Evolutionary conservation across 176 grass and related monocot genomes (phyloP), one percentile per base, ranked within the genome.

Genomic region (Oryza officinalis): DNA sequence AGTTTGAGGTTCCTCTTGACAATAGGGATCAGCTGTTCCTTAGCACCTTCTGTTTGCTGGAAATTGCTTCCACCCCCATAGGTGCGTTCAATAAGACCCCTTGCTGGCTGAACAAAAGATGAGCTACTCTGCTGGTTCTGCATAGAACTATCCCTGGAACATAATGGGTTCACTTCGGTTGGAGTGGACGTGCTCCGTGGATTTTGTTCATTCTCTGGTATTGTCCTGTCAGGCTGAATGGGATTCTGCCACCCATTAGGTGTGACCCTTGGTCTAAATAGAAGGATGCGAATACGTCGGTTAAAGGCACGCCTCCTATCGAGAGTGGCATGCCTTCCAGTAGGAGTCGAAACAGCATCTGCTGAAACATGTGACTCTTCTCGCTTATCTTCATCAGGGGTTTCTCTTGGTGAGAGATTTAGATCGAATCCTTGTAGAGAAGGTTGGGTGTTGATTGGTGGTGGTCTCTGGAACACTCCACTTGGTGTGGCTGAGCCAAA

Each of bases 351-450:
- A 79, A 84, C 28, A 79, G 72, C 77, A 87, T 74, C 92, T 32
- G 86, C 73, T 47, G 84, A 78, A 54, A 80, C 38, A 14, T 82
- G 91, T 33, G 84, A 75, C 25, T 81, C 75, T 11, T 63, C 77
- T 74, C 54, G 86, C 59, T 87, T 77, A 69, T 80, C 81, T 64
- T 92, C 93, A 10, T 92, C 87, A 52, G 65, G 60, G 72, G 67
- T 54, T 68, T 89, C 86, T 75, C 80, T 89, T 67, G 93, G 93
- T 50, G 88, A 85, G 26, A 87, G 85, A 88, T 95, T 95, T 30
- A 95, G 82, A 89, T 95, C 93, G 67, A 95, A 80, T 46, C 85
- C 81, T 82, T 87, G 80, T 15, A 37, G 37, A 84, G 84, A 79
- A 70, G 81, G 20, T 27, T 80, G 84, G 40, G 72, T 28, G 45